Base-by-base conservation (phyloP, 352 stramenopile genomes). In the Phytophthora sp. region DNA sequence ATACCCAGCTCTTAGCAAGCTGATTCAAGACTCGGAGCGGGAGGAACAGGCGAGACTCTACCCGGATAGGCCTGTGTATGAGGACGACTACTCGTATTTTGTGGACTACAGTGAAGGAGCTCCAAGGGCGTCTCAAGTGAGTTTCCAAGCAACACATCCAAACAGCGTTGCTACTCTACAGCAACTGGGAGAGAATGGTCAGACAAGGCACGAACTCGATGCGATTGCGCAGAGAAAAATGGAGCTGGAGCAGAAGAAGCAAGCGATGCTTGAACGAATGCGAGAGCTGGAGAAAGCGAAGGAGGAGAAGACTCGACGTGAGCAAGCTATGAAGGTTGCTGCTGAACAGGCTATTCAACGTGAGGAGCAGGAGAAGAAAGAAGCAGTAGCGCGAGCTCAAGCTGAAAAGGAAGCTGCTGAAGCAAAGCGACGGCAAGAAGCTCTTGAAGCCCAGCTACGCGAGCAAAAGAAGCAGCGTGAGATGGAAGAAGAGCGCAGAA, bases 11-110 rank as follows among this genome's bases (percentile, higher is more conserved):
- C 62, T 96, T 27, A 94, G 84, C 53, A 83, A 88, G 35, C 44
- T 88, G 26, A 90, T 96, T 16, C 63, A 93, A 68, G 69, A 85
- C 8, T 78, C 71, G 2, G 88, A 96, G 59, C 42, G 38, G 1
- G 64, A 71, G 38, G 88, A 96, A 62, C 79, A 77, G 18, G 51
- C 65, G n/a, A 69, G 50, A 39, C 35, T 96, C 66, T 95, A 95
- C 49, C 83, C 86, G 6, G 64, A 75, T 13, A 79, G 78, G 2
- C 71, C 80, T 27, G 41, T 53, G 20, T 89, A 86, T 52, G 71
- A 89, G 50, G 88, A 96, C 46, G 61, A 78, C 21, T 95, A 91
- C 52, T 93, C 88, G 5, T 78, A 65, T 31, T 96, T 96, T 33
- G 71, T 79, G 30, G 73, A 90, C 31, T 93, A 76, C 49, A 77